Conservation (phyloP, 306 rosid species). For the Quercus bicolor region DNA sequence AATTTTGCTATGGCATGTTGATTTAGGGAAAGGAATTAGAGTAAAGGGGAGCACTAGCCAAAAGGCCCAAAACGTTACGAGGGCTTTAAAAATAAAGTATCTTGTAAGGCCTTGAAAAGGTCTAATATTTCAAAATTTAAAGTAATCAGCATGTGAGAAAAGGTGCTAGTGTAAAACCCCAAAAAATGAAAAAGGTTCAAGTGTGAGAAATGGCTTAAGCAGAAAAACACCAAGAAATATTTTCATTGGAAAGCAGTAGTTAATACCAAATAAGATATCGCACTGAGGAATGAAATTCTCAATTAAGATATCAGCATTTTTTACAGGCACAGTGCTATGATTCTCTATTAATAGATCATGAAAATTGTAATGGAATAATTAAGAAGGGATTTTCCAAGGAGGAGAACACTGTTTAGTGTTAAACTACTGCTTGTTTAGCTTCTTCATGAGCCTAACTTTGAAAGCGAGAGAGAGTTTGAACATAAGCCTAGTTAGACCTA, state of each 20-base stretch:
- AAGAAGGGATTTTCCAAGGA: background rate
- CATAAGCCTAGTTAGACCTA: no score
- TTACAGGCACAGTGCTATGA: background rate
- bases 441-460: no score
- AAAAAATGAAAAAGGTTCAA: no score
- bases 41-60: background rate
- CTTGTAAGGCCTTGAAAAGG: background rate
- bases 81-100: background rate
- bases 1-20: background rate
- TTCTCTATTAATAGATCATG: background rate
- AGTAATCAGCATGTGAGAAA: no score
- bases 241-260: background rate
- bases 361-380: background rate
- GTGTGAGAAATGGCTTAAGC: no score
- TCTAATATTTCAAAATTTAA: background rate
- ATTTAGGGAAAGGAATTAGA: background rate
- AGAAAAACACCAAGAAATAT: background rate
- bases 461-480: no score
- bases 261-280: no score
- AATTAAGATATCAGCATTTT: background rate
- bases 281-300: no score
- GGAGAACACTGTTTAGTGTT: background rate
- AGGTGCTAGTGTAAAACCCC: no score
- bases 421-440: background rate
- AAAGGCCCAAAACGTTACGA: background rate